These are phyloP conservation scores for Annulohypoxylon bovei DNA, from an alignment of 495 filamentous ascomycete species.

Conservation along the genomic window DNA sequence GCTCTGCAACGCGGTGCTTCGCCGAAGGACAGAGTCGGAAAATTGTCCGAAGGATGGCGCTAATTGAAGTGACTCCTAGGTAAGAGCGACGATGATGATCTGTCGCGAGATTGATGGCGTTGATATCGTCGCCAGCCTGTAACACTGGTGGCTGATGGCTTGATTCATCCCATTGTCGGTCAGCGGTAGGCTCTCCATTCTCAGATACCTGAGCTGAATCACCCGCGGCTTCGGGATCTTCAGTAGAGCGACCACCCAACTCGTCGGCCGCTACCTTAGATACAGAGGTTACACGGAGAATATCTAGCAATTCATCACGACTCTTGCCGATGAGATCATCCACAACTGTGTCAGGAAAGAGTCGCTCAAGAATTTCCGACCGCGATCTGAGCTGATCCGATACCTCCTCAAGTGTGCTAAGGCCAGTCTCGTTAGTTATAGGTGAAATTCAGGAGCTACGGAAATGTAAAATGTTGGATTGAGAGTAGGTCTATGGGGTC, in stretches of 20 bases:
- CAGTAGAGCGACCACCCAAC: neutral
- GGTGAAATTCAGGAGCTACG: neutral
- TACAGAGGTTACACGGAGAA: constrained; percentile 8
- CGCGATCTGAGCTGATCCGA: constrained; percentile 32
- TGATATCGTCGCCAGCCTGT: constrained; percentile 40
- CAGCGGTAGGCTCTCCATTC: constrained; percentile 34
- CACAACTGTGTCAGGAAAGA: constrained; percentile 28
- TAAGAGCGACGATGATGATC: constrained; percentile 42
- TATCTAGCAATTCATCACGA: constrained; percentile 31
- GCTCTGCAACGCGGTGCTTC: constrained; percentile 36
- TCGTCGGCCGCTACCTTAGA: neutral
- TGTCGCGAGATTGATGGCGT: constrained; percentile 42
- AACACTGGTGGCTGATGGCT: constrained; percentile 33
- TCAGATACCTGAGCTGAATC: constrained; percentile 40
- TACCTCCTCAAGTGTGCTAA: constrained; percentile 37
- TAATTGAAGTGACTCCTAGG: constrained; percentile 41
- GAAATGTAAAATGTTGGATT: too few relatives aligned
- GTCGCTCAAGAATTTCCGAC: constrained; percentile 25
- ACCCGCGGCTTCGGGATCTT: constrained; percentile 25
- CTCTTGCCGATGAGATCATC: constrained; percentile 40
- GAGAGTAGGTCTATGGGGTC: neutral
- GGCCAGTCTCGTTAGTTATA: constrained; percentile 2
- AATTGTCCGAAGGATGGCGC: constrained; percentile 37
- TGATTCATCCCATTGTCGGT: constrained; percentile 42
- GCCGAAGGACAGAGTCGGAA: constrained; percentile 41